Base-by-base conservation (phyloP, 257 asterid genomes). In the Lantana camara region DNA sequence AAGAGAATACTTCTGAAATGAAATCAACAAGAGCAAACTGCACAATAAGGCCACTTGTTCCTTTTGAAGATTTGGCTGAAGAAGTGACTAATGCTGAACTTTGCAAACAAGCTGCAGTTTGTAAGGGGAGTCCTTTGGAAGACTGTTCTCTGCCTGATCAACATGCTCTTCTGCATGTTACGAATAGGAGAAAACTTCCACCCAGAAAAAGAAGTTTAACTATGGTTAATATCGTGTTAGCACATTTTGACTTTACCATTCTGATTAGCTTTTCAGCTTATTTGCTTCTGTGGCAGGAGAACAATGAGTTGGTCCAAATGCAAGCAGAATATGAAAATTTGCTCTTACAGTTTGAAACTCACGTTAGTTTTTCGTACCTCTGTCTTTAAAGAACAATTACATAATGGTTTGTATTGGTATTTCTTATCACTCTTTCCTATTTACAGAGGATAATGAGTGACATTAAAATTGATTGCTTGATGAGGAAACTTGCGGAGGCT, bases 161-260 rank as follows among this genome's bases (percentile, higher is more conserved):
- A 45, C 77, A 51, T 72, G 80, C 90, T 71, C 69, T 93, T 67
- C 77, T 84, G 82, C 85, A 85, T 79, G 95, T 93, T 64, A 93
- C 99, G 72, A 90, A 83, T 69, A 77, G 99, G 80, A 84, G 80
- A 79, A 93, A 87, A 82, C 74, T 70, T 64, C 79, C 85, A 9
- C 69, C 77, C 59, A 72, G 85, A 73, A 82, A 81, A 74, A 80
- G 81, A 78, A 87, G 88, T 79, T 76, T 67, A 69, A 82, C 72
- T n/a, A 75, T 54, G 90, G 99, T 93, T 67, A n/a, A 50, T 73
- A 67, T 61, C 74, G 32, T 57, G 47, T 41, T 55, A 45, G 1
- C 57, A 50, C 53, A 34, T 34, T 41, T 45, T 19, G 34, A 21
- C 23, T 37, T 49, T 44, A 5, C 52, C 17, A 61, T 57, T 32